A percentile compares a stretch with the other conserved stretches of the same genome.
These are phyloP conservation scores for Coleophoma crateriformis DNA, from an alignment of 2,329 filamentous ascomycete species.

Conservation along the genomic window DNA sequence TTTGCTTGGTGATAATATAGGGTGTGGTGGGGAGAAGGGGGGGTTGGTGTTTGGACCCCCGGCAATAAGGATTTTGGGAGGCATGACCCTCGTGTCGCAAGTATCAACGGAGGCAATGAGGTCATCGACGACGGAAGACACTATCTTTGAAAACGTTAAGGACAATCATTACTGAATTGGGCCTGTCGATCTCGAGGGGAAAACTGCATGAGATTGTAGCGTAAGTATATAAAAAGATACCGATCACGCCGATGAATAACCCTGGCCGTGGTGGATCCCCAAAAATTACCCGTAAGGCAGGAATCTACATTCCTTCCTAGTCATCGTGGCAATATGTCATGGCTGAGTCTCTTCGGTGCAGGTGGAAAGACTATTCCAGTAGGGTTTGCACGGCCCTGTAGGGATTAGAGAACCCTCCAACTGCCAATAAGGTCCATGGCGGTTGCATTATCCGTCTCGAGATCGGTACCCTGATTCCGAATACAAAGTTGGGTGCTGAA, in stretches of 20 bases:
- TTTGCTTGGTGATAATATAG: too few relatives aligned
- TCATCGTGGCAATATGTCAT: too few relatives aligned
- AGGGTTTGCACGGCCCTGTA: background rate
- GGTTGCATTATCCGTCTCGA: background rate
- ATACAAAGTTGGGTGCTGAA: background rate
- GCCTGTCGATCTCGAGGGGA: background rate
- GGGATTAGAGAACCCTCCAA: background rate
- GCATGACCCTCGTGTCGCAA: background rate
- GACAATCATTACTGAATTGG: background rate
- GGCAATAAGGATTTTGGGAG: too few relatives aligned
- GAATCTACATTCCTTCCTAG: background rate
- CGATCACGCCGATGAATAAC: too few relatives aligned
- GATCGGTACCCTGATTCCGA: background rate
- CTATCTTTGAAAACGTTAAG: background rate
- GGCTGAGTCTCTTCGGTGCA: background rate
- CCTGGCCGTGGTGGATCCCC: background rate
- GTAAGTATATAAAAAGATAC: background rate
- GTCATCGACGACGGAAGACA: background rate
- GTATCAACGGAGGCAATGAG: background rate
- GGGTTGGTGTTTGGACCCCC: too few relatives aligned
- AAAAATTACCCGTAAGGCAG: constrained; percentile 1
- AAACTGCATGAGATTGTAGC: too few relatives aligned
- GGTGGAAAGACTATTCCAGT: background rate
- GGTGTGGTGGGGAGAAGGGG: too few relatives aligned
- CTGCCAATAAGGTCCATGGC: too few relatives aligned